Conservation (phyloP, 2,329 filamentous ascomycete species). For the Ophiostoma piceae region DNA sequence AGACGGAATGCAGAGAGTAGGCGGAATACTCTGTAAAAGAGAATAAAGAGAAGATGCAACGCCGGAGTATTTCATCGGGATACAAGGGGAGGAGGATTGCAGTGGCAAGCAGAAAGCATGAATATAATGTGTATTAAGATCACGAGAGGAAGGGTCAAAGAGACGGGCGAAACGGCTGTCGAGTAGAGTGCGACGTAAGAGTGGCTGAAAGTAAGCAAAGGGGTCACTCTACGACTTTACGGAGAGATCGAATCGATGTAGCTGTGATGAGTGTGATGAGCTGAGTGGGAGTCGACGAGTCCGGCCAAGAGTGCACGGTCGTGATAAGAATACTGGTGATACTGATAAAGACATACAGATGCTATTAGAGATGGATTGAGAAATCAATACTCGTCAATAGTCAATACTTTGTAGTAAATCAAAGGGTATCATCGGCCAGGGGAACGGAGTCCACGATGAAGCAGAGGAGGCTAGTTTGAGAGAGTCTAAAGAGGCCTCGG, state of each 20-base stretch:
- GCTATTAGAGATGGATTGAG: slow-evolving; percentile 3
- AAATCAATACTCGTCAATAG: neutral
- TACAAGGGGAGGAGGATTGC: neutral
- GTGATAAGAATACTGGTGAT: neutral
- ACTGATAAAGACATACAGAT: neutral
- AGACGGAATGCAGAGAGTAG: too few relatives aligned
- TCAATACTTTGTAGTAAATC: neutral
- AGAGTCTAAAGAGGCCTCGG: neutral
- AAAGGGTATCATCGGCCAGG: neutral
- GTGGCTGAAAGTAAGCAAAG: neutral
- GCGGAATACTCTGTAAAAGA: too few relatives aligned
- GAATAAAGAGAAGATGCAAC: neutral
- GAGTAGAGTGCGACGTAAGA: too few relatives aligned
- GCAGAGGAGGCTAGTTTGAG: neutral
- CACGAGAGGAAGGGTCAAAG: neutral
- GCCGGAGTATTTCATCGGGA: too few relatives aligned
- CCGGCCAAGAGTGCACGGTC: neutral
- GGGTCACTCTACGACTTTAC: neutral
- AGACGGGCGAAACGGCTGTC: neutral
- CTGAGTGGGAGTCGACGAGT: neutral
- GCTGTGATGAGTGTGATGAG: neutral
- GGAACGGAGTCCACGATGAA: neutral
- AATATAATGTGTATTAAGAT: neutral
- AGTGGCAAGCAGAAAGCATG: neutral
- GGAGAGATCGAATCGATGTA: neutral